Conservation (phyloP, 768 basidiomycete species). For the Tephrocybe sp. region DNA sequence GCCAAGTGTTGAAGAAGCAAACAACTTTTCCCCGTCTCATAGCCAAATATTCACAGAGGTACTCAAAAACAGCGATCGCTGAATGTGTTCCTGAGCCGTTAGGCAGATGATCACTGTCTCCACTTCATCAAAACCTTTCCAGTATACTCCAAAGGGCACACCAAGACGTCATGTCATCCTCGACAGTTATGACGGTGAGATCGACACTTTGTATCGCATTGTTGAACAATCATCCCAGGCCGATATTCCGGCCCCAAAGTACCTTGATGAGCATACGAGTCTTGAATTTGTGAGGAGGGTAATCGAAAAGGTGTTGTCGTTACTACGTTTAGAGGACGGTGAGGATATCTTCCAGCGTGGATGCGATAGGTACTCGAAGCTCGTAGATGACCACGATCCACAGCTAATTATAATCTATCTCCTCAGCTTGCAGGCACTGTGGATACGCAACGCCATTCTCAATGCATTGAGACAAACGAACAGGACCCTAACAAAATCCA, state of each 20-base stretch:
- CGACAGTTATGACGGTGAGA: slow-evolving; percentile 38
- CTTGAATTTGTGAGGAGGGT: slow-evolving; percentile 30
- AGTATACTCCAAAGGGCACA: slow-evolving; percentile 27
- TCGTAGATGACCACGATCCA: no score
- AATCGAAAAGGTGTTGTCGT: slow-evolving; percentile 32
- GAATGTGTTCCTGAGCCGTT: not conserved
- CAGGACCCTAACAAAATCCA: not conserved
- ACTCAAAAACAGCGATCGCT: not conserved
- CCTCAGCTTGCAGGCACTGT: no score
- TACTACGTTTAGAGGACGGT: slow-evolving; percentile 21
- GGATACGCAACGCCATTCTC: no score
- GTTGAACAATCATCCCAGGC: no score
- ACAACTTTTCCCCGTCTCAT: slow-evolving; percentile 38
- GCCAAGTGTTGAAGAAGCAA: slow-evolving; percentile 39
- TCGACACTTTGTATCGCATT: slow-evolving; percentile 26
- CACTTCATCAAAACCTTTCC: slow-evolving; percentile 33
- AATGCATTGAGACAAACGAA: no score
- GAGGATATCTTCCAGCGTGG: slow-evolving; percentile 41
- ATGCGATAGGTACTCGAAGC: slow-evolving; percentile 31
- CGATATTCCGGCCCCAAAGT: slow-evolving; percentile 14
- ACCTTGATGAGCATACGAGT: slow-evolving; percentile 23
- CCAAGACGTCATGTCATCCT: slow-evolving; percentile 36
- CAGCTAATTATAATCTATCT: slow-evolving; percentile 7
- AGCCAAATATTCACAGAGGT: slow-evolving; percentile 48
- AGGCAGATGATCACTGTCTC: slow-evolving; percentile 42